Base-by-base conservation (phyloP, 352 stramenopile genomes). In the Globisporangium middletonii region DNA sequence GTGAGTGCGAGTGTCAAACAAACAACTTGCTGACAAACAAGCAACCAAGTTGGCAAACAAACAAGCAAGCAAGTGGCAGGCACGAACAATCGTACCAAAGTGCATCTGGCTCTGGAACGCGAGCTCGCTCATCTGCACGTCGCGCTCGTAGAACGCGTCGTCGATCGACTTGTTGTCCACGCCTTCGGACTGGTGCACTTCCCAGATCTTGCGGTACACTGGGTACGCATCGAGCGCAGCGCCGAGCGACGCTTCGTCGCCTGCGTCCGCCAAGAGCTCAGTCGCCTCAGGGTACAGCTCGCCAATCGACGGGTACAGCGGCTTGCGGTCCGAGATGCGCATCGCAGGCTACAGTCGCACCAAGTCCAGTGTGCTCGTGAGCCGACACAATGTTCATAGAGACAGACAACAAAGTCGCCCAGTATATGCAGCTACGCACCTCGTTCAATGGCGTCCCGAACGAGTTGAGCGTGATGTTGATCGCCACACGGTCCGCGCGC, bases 381-480 rank as follows among this genome's bases (percentile, higher is more conserved):
- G 13, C 35, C 51, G 37, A 26, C 16, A 13, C 18, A 13, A 26
- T n/a, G 49, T 4, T 33, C 6, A 12, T 15, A 54, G 15, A 15
- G 13, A 23, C 23, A 11, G 12, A 28, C 47, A 52, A 42, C 93
- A 64, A 16, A 75, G 68, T 43, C 75, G 87, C 6, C 50, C 59
- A 64, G 54, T 19, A 35, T 2, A 43, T 35, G 12, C 13, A 47
- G 16, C 6, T 43, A 45, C 45, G 9, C 57, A 83, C 71, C 60
- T 97, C 88, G 53, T 97, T 97, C 55, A 97, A 67, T 19, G 81
- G 83, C 23, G 88, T 97, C 50, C 91, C 94, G 63, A 99, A 99
- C 43, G 96, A 99, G 83, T 99, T 99, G 54, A 99, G 80, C 30
- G 97, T 99, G 60, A 99, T 98, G 77, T 99, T 99, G 72, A 99